Evolutionary conservation across 2,329 filamentous ascomycete species (phyloP), one percentile per base, ranked within the genome.

Genomic region (Arthrinium phaeospermum): DNA sequence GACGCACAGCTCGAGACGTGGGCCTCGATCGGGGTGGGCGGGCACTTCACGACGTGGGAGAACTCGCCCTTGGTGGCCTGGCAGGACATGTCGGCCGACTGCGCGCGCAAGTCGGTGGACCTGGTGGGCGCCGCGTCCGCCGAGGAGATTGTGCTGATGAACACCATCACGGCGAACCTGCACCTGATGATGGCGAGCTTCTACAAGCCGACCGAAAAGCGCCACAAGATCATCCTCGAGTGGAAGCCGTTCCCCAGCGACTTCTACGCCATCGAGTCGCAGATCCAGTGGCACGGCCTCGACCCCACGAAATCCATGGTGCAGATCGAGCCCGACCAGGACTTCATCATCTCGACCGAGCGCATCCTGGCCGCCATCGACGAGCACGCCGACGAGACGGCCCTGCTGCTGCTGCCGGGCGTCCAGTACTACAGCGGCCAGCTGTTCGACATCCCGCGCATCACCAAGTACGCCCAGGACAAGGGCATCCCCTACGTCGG

Each of bases 351-450:
- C 68, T 86, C 89, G 0, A 97, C 93, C 0, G 88, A 92, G 64
- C 86, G 91, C 74, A 93, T 98, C 53, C 85, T 96, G 13, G 86
- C 88, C 10, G 85, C 90, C 4, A 97, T 98, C 75, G 92, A 95
- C 74, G 84, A 90, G 73, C 91, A 98, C 79, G 93, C 92, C 67
- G 86, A 90, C 0, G 89, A 89, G 7, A 91, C 94, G 0, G 93
- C 94, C 1, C 83, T 98, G 12, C 83, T 98, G 0, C 88, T 98
- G 5, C 89, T 98, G 0, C 94, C 95, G 0, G 95, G 94, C 13
- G 92, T 98, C 57, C 95, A 98, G 80, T 98, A 95, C 85, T 98
- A 97, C 83, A 96, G 93, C 0, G 95, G 95, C 71, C 95, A 98
- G 81, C 90, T 93, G 72, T 93, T 98, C 76, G 94, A 98, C 81